Base-by-base conservation (phyloP, 768 basidiomycete species). In the Xerocomus brunneocitrinus region DNA sequence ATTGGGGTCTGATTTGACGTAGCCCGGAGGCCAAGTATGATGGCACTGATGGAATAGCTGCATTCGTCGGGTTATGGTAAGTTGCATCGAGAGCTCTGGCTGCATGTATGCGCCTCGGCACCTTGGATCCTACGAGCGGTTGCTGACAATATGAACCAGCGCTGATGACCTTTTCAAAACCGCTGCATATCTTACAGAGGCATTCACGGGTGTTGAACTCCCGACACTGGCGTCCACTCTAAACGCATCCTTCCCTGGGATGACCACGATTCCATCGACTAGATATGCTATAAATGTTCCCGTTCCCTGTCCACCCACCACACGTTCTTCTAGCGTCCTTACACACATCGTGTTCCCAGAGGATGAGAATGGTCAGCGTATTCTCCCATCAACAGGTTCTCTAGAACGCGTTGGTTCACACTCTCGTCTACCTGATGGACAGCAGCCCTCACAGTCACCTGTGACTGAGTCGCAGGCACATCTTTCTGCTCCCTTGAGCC, bases 141-240 rank as follows among this genome's bases (percentile, higher is more conserved):
- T 8, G 13, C 32, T 66, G 53, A 58, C 31, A 16, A 39, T 32
- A 14, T 52, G 43, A 31, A 40, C 10, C 55, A 90, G 88, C 57
- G 78, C 85, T 6, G 88, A 91, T 61, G 89, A 91, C 62, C 77
- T 89, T 38, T 80, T 83, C 72, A 90, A 90, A 68, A 77, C 87
- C 1, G 81, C 86, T 10, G 83, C 84, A 6, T 89, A 86, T 59
- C 76, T 91, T 52, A 85, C 88, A 0, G 89, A 91, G 62, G 78
- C 83, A 12, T 82, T 82, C 27, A 70, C 64, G 30, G 67, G 68
- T 14, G 59, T 61, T n/a, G 67, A 61, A 19, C 55, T 66, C 7
- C 60, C 62, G 38, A n/a, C 47, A 41, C 49, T 40, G 31, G 3
- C 40, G 8, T 41, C 50, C 24, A 19, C 41, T 40, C 8, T 52